Conservation (phyloP, 208 protist genomes). For the Acanthamoeba royreba region DNA sequence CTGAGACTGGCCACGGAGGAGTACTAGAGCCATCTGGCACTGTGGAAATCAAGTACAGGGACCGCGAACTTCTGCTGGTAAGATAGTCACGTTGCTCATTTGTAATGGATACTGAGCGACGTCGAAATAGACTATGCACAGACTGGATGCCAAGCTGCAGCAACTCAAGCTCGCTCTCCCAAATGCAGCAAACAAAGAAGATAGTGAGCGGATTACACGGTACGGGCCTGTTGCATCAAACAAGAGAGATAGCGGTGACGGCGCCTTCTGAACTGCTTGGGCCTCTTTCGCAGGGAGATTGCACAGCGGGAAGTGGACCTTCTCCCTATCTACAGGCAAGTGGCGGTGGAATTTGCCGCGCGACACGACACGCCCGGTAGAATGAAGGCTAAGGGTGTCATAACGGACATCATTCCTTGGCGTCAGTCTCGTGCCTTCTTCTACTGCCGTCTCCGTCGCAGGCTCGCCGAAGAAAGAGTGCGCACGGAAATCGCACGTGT, state of each 20-base stretch:
- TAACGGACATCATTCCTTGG: conserved; percentile 91
- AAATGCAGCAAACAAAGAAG: background rate
- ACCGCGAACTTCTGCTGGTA: background rate
- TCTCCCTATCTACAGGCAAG: conserved; percentile 89
- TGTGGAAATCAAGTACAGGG: conserved; percentile 93
- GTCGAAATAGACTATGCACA: conserved; percentile 33
- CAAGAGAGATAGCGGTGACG: background rate
- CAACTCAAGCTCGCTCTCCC: background rate
- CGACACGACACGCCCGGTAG: conserved; percentile 94
- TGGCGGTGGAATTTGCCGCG: conserved; percentile 94
- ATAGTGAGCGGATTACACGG: background rate
- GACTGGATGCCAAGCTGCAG: background rate
- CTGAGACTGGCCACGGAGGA: conserved; percentile 87
- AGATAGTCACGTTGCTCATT: background rate
- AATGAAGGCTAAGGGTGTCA: conserved; percentile 93
- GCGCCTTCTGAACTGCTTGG: background rate
- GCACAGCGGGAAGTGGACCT: conserved; percentile 72
- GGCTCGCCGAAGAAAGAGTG: conserved; percentile 74
- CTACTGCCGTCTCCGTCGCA: conserved; percentile 88
- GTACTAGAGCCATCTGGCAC: conserved; percentile 94
- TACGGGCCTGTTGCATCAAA: background rate
- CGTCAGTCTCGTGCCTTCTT: conserved; percentile 87
- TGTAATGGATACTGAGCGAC: background rate
- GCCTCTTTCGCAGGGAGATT: background rate
- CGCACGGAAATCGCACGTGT: background rate